Conservation (phyloP, 1,284 basidiomycete genomes). For the Marasmius tenuissimus region DNA sequence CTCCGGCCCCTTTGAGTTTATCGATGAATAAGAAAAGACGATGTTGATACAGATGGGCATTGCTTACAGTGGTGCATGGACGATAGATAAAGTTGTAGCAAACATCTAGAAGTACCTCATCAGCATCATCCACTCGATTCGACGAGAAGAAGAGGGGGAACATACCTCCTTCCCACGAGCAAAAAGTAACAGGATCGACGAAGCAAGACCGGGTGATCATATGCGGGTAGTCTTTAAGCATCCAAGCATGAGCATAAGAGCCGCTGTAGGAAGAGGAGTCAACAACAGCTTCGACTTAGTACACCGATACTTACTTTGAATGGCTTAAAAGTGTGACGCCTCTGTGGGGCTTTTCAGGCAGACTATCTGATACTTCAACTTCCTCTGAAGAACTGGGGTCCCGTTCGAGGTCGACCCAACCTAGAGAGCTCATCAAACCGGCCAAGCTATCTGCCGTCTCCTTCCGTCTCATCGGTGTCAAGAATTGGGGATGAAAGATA, state of each 20-base stretch:
- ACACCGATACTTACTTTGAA: slow-evolving; percentile 69
- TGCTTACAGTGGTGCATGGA: slow-evolving; percentile 54
- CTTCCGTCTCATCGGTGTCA: slow-evolving; percentile 66
- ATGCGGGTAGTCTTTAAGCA: slow-evolving; percentile 76
- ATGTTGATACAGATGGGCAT: slow-evolving; percentile 5
- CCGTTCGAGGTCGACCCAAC: slow-evolving; percentile 51
- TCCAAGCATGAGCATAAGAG: slow-evolving; percentile 79
- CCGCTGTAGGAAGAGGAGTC: slow-evolving; percentile 42
- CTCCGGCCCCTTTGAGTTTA: slow-evolving; percentile 60
- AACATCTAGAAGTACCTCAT: slow-evolving; percentile 53
- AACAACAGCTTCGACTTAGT: neutral
- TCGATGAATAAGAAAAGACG: slow-evolving; percentile 6
- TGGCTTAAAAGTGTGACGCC: slow-evolving; percentile 84
- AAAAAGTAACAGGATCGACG: slow-evolving; percentile 87
- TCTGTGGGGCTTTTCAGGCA: slow-evolving; percentile 21
- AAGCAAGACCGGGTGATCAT: slow-evolving; percentile 79
- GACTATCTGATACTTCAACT: slow-evolving; percentile 18
- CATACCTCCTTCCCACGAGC: slow-evolving; percentile 86
- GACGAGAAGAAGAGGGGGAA: slow-evolving; percentile 8
- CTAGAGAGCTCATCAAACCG: slow-evolving; percentile 58
- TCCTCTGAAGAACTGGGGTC: slow-evolving; percentile 26
- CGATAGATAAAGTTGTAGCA: slow-evolving; percentile 88
- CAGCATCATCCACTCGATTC: neutral
- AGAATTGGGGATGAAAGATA: slow-evolving; percentile 73
- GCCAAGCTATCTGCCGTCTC: slow-evolving; percentile 64